Conservation (phyloP, 1,284 basidiomycete species). For the Pseudozyma sp. region DNA sequence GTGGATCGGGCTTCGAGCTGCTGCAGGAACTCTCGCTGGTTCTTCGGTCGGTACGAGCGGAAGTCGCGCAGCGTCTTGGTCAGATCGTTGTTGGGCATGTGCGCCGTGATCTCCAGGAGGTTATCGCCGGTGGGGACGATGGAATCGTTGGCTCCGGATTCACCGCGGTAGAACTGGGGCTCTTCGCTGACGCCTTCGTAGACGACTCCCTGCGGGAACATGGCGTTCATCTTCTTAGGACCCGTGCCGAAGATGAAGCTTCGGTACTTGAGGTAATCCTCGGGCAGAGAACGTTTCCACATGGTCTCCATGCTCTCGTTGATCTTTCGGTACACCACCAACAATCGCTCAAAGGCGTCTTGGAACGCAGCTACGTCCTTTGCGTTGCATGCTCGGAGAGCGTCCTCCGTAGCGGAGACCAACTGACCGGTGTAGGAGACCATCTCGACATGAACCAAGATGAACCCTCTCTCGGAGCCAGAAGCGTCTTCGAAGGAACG, state of each 20-base stretch:
- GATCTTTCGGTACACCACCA: conserved; percentile 57
- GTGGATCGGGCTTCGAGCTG: conserved; percentile 58
- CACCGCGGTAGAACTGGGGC: conserved; percentile 59
- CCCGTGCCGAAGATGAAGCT: conserved; percentile 66
- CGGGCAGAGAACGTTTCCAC: conserved; percentile 55
- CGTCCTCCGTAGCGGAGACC: conserved; percentile 56
- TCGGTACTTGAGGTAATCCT: conserved; percentile 64
- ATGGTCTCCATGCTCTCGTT: conserved; percentile 65
- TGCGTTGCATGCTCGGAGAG: conserved; percentile 45
- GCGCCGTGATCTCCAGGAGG: conserved; percentile 63
- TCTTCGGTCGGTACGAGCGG: conserved; percentile 61
- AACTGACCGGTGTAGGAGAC: conserved; percentile 59
- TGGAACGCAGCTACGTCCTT: conserved; percentile 52
- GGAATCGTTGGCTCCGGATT: conserved; percentile 59
- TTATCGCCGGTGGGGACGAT: conserved; percentile 63
- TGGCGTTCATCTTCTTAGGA: conserved; percentile 61
- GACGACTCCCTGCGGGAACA: conserved; percentile 65
- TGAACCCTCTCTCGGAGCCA: conserved; percentile 61
- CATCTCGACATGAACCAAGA: conserved; percentile 64
- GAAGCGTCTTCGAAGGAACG: conserved; percentile 60
- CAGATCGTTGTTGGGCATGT: conserved; percentile 64
- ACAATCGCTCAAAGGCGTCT: conserved; percentile 43
- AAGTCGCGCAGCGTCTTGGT: conserved; percentile 65
- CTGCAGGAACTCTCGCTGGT: conserved; percentile 56
- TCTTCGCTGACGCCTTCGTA: conserved; percentile 59